Base-by-base conservation (phyloP, 2,329 filamentous ascomycete species). In the Colletotrichum incanum region DNA sequence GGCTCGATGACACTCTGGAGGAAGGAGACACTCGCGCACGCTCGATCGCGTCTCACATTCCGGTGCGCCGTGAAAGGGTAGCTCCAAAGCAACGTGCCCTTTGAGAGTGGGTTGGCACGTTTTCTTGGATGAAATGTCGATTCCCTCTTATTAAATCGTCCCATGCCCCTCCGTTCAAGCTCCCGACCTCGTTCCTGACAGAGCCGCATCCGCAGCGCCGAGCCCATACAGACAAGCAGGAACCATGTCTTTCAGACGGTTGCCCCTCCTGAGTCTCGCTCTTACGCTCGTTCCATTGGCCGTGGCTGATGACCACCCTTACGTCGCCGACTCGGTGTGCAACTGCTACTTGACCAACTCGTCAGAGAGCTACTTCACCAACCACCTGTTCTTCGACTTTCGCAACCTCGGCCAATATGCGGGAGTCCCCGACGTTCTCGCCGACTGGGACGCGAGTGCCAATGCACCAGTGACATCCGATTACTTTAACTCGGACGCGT, bases 301-400 rank as follows among this genome's bases (percentile, higher is more conserved):
- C 20, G 18, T 52, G 16, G 65, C 71, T 12, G 67, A 74, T 39
- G 64, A 71, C 23, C 71, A 73, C 73, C 43, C 75, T 76, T 41
- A 54, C 8, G 79, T 78, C 6, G 75, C 80, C 14, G 81, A 83
- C 63, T 75, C 78, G 34, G 76, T 79, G 52, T 89, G 87, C 77
- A 80, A 81, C 67, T 88, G 87, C 76, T 89, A 83, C 74, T 77
- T 85, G 61, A 86, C 84, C 75, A 87, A 88, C 74, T 84, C 81
- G 55, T 83, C 82, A 16, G 80, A 80, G 54, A 76, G 77, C 52
- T 88, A 84, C 78, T 88, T 85, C 75, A 78, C 80, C 23, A 78
- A 80, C 23, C 87, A 87, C 76, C 75, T 78, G 47, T 88, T 89
- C 79, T 86, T 85, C 74, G 87, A 89, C 77, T 89, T 87, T 74